A percentile compares a stretch with the other conserved stretches of the same genome.
phyloP scores from a whole-genome alignment of 2,329 filamentous ascomycete species.

The Kalmusia sp. region DNA sequence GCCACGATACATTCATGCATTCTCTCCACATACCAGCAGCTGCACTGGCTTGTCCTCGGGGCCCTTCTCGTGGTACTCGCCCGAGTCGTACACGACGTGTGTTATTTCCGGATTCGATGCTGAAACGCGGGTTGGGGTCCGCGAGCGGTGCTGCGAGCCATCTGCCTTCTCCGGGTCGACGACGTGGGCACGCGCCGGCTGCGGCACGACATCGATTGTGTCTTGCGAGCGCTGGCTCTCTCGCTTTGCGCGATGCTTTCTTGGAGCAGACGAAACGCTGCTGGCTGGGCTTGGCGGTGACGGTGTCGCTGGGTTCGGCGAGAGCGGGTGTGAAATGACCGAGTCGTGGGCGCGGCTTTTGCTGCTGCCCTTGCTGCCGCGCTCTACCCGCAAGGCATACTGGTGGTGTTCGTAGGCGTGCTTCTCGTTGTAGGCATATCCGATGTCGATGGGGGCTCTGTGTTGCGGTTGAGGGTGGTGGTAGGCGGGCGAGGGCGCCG shows the following conservation, averaged over 20 bases:
- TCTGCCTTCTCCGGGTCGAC: slow-evolving; percentile 45
- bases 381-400: slow-evolving; percentile 19
- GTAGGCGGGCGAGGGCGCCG: slow-evolving; percentile 32
- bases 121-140: slow-evolving; percentile 27
- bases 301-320: slow-evolving; percentile 32
- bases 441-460: slow-evolving; percentile 18
- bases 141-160: slow-evolving; percentile 25
- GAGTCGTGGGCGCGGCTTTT: slow-evolving; percentile 41
- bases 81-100: slow-evolving; percentile 40
- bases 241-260: slow-evolving; percentile 22
- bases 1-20: not conserved
- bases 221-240: slow-evolving; percentile 22
- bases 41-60: slow-evolving; percentile 54
- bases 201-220: slow-evolving; percentile 18
- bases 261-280: slow-evolving; percentile 34
- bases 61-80: slow-evolving; percentile 45
- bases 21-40: slow-evolving; percentile 49
- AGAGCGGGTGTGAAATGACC: slow-evolving; percentile 47
- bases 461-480: slow-evolving; percentile 14
- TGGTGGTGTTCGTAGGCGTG: slow-evolving; percentile 24
- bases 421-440: slow-evolving; percentile 34
- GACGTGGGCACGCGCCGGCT: slow-evolving; percentile 36
- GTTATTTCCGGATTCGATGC: slow-evolving; percentile 27
- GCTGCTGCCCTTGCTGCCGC: slow-evolving; percentile 33
- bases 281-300: slow-evolving; percentile 44